Percentiles rank a stretch among this genome's conserved stretches.
phyloP scores from a whole-genome alignment of 192 early-diverging fungal species.

The Spinellus fusiger region DNA sequence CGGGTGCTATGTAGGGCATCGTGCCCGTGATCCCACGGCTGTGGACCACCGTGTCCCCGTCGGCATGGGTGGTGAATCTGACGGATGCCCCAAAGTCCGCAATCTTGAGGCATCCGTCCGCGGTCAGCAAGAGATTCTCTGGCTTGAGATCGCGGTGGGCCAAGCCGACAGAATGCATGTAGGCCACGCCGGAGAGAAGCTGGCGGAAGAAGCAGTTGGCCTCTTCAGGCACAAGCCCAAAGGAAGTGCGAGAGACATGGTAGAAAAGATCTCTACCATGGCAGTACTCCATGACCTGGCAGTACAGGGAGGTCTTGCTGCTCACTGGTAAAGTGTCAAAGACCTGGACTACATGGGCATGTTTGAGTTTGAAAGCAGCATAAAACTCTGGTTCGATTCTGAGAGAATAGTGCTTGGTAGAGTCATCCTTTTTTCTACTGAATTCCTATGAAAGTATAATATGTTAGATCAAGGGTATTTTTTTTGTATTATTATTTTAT shows the following conservation, averaged over 20 bases:
- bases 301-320: slow-evolving; percentile 44
- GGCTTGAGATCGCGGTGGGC: slow-evolving; percentile 81
- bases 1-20: slow-evolving; percentile 95
- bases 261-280: slow-evolving; percentile 72
- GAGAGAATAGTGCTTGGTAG: slow-evolving; percentile 38
- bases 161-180: slow-evolving; percentile 89
- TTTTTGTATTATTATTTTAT: neutral
- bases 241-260: slow-evolving; percentile 56
- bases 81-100: slow-evolving; percentile 96
- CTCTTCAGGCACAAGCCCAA: slow-evolving; percentile 40
- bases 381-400: slow-evolving; percentile 65
- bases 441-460: slow-evolving; percentile 67
- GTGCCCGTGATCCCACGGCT: slow-evolving; percentile 62
- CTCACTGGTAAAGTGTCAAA: slow-evolving; percentile 69
- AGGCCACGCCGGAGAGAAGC: slow-evolving; percentile 79
- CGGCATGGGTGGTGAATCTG: slow-evolving; percentile 61
- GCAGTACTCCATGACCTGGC: slow-evolving; percentile 80
- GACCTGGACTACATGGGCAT: slow-evolving; percentile 70
- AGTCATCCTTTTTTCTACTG: slow-evolving; percentile 54
- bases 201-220: slow-evolving; percentile 86
- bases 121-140: slow-evolving; percentile 85
- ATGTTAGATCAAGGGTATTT: too few relatives aligned
- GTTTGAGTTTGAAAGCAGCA: slow-evolving; percentile 66
- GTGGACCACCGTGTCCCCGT: slow-evolving; percentile 6
- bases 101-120: slow-evolving; percentile 77